Percentiles rank a stretch among this genome's conserved stretches.
Conservation (phyloP, 345 rosid genomes). For the Nasturtium officinale region DNA sequence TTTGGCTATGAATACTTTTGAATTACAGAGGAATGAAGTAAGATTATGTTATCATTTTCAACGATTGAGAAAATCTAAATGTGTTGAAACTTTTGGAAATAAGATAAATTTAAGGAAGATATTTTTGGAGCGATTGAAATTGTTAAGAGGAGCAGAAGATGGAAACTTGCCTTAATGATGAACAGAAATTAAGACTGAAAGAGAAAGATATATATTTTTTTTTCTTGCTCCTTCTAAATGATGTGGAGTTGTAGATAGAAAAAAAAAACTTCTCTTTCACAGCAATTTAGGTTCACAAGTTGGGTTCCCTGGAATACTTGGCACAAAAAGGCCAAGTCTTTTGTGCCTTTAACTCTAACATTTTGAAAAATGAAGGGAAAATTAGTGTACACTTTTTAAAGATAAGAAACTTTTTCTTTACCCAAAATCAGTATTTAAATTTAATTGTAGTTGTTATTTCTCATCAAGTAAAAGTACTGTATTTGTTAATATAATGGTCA, state of each 20-base stretch:
- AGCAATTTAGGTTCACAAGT: slow-evolving; percentile 45
- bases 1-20: not conserved
- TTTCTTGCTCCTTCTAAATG: not conserved
- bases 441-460: not conserved
- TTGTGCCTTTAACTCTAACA: slow-evolving; percentile 34
- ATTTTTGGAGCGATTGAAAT: slow-evolving; percentile 16
- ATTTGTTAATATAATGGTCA: not conserved
- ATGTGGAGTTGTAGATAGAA: not conserved
- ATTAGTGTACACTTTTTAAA: slow-evolving; percentile 6
- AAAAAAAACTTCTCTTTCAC: slow-evolving; percentile 31
- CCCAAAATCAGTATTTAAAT: not conserved
- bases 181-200: slow-evolving; percentile 31
- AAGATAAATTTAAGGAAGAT: slow-evolving; percentile 11
- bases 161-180: slow-evolving; percentile 42
- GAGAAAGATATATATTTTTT: slow-evolving; percentile 23
- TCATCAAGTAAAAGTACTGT: slow-evolving; percentile 5
- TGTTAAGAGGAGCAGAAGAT: slow-evolving; percentile 24
- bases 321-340: slow-evolving; percentile 31
- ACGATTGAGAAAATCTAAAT: slow-evolving; percentile 14
- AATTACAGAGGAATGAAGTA: slow-evolving; percentile 21
- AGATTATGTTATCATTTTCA: slow-evolving; percentile 21
- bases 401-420: not conserved
- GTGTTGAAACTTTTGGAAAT: slow-evolving; percentile 22
- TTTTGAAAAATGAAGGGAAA: not conserved
- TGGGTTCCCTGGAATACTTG: slow-evolving; percentile 34